Percentiles rank a stretch among this genome's conserved stretches.
phyloP scores from a whole-genome alignment of 345 rosid genomes.

The Kernera saxatilis region DNA sequence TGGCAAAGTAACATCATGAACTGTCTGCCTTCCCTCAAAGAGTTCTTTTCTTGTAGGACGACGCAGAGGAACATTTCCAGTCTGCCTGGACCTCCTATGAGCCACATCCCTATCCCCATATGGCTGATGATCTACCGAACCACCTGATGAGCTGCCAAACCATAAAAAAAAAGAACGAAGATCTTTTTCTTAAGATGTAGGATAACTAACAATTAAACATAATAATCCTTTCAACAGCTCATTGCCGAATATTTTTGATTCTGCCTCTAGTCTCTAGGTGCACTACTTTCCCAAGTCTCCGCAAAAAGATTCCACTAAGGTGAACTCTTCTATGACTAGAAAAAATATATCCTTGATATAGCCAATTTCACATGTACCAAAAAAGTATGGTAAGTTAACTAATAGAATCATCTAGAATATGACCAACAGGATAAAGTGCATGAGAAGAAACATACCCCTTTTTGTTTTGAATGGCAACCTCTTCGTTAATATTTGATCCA shows the following conservation, averaged over 20 bases:
- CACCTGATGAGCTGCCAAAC: constrained; percentile 38
- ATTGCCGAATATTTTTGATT: not conserved
- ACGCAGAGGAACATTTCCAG: not conserved
- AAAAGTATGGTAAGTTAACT: not conserved
- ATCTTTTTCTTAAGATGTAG: not conserved
- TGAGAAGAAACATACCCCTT: constrained; percentile 42
- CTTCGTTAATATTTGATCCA: constrained; percentile 31
- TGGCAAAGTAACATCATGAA: constrained; percentile 20
- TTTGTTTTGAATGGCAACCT: constrained; percentile 22
- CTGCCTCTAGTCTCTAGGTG: not conserved
- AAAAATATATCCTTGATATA: not conserved
- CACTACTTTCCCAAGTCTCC: not conserved
- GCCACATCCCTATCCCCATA: constrained; percentile 8
- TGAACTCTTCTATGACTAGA: not conserved
- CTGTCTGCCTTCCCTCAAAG: constrained; percentile 9
- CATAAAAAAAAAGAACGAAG: not conserved
- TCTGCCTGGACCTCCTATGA: not conserved
- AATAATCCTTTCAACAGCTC: not conserved
- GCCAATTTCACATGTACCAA: not conserved
- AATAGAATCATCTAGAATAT: not conserved
- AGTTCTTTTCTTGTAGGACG: constrained; percentile 6
- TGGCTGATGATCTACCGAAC: constrained; percentile 34
- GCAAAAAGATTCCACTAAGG: not conserved
- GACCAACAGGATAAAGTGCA: not conserved
- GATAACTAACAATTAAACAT: not conserved